Evolutionary conservation across 257 asterid species (phyloP), one percentile per base, ranked within the genome.

Genomic region (Solanum virginianum): DNA sequence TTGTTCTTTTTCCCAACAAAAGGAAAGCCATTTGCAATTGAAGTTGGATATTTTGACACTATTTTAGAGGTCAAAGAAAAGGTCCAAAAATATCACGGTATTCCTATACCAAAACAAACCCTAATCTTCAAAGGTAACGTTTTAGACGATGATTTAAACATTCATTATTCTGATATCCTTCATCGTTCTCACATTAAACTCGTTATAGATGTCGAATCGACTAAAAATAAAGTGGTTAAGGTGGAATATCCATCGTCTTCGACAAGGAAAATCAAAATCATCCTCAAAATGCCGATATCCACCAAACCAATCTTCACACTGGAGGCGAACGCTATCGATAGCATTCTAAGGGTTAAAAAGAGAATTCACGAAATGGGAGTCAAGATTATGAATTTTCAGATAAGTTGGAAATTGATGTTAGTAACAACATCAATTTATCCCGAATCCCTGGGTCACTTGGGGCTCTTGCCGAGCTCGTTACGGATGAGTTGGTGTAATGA

Each of bases 31-130:
- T 94, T 92, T 93, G 41, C 60, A 86, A 83, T 93, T 15, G 98
- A 94, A 85, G 89, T 92, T 3, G 94, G 97, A 51, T 92, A 88
- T 89, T 93, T 93, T 62, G 97, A 92, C 75, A 88, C 97, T 0
- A 88, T 93, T 22, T 53, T 83, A 6, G 97, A 94, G 81, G 92
- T 94, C 91, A 94, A 94, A 87, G 90, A 91, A 74, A 93, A 91
- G 81, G 86, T 94, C 43, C 89, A 90, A 10, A 92, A 89, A 56
- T 1, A 88, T 10, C 87, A 85, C 1, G 89, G 88, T 15, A 89
- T 93, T 65, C 97, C 97, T 43, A 57, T 90, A 24, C 74, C 94
- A 57, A 86, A 82, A n/a, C 98, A 94, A 86, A 90, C 92, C 80
- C 84, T 93, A 7, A 18, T 82, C 18, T 93, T 92, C 92, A 89